These are phyloP conservation scores for Podospora pseudopauciseta DNA, from an alignment of 495 filamentous ascomycete species.

Conservation along the genomic window DNA sequence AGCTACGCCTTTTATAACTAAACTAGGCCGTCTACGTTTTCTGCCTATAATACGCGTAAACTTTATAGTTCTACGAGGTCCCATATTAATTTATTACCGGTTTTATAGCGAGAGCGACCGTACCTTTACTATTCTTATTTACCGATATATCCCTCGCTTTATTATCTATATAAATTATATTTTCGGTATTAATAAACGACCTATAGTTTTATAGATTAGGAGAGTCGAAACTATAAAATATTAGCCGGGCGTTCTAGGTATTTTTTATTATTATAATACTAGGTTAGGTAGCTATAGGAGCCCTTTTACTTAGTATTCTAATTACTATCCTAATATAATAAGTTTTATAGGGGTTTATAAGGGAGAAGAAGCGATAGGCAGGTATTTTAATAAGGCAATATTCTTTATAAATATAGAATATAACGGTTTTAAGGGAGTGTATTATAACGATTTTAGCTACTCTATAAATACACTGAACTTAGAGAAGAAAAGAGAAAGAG, in stretches of 20 bases:
- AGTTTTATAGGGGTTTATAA: neutral
- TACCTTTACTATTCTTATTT: slow-evolving; percentile 19
- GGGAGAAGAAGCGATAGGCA: neutral
- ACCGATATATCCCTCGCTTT: slow-evolving; percentile 14
- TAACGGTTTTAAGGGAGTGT: neutral
- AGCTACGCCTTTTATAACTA: slow-evolving; percentile 12
- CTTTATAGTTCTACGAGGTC: slow-evolving; percentile 13
- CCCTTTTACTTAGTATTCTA: neutral
- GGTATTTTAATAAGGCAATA: neutral
- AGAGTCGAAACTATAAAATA: slow-evolving; percentile 6
- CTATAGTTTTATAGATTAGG: slow-evolving; percentile 10
- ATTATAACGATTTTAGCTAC: neutral
- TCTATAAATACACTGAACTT: no score
- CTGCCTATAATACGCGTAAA: neutral
- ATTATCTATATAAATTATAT: slow-evolving; percentile 15
- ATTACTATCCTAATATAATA: neutral
- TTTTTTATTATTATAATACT: neutral
- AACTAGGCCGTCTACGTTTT: slow-evolving; percentile 12
- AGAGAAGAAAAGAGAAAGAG: neutral
- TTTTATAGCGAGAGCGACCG: slow-evolving; percentile 12
- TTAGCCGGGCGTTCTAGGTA: slow-evolving; percentile 1
- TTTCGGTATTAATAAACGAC: slow-evolving; percentile 12
- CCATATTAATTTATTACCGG: slow-evolving; percentile 6
- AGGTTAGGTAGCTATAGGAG: neutral
- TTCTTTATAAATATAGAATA: neutral